Percentiles rank a stretch among this genome's conserved stretches.
These are phyloP conservation scores for Blastocystis sp. DNA, from an alignment of 352 stramenopile species.

Conservation along the genomic window DNA sequence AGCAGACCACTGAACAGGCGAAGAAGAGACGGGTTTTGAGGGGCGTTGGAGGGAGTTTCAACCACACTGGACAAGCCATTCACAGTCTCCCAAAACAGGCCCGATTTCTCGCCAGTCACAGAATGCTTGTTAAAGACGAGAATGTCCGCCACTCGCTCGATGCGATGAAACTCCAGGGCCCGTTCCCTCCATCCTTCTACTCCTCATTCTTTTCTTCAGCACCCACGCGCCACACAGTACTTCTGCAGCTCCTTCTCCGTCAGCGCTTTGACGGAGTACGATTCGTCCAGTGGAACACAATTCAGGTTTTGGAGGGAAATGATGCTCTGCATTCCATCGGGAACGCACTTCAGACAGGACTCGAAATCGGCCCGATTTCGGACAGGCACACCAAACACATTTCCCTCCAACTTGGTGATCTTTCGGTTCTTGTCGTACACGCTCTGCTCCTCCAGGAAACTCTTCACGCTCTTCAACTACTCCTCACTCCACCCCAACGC, in stretches of 20 bases:
- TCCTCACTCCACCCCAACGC: not conserved
- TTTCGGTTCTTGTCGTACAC: slow-evolving; percentile 33
- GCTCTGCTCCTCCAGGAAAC: not conserved
- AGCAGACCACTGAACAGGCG: not conserved
- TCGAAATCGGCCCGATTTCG: not conserved
- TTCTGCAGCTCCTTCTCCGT: not conserved
- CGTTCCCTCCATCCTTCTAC: not conserved
- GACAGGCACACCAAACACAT: slow-evolving; percentile 7
- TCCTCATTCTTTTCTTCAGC: not conserved
- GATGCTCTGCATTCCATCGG: not conserved
- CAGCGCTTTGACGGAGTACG: not conserved
- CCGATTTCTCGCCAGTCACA: not conserved
- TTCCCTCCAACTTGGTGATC: slow-evolving; percentile 17
- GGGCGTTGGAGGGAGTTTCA: not conserved
- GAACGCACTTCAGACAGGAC: not conserved
- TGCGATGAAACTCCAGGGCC: not conserved
- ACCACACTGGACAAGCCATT: not conserved
- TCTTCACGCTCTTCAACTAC: slow-evolving; percentile 21
- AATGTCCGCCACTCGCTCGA: not conserved
- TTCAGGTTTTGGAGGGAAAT: not conserved
- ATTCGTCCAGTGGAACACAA: not conserved
- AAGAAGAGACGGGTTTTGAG: not conserved
- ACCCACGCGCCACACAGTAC: not conserved
- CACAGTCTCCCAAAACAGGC: not conserved
- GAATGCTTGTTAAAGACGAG: not conserved